Percentiles rank a stretch among this genome's conserved stretches.
Conservation (phyloP, 1,284 basidiomycete species). For the Coniophora puteana region DNA sequence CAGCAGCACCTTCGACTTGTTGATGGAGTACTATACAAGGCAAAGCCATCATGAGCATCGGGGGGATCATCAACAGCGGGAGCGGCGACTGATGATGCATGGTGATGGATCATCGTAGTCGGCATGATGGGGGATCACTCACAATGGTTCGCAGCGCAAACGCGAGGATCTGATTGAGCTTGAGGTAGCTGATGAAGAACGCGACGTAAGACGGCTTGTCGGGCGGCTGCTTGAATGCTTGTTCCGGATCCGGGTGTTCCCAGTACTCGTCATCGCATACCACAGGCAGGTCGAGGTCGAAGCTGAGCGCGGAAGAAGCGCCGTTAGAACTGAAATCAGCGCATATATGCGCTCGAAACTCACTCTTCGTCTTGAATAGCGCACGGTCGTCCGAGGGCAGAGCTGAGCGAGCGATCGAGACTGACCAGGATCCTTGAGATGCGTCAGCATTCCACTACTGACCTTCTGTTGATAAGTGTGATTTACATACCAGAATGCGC, state of each 20-base stretch:
- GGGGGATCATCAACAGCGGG: too few relatives aligned
- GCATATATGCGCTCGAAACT: slow-evolving; percentile 18
- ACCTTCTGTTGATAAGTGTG: too few relatives aligned
- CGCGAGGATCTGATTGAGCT: slow-evolving; percentile 63
- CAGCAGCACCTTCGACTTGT: slow-evolving; percentile 57
- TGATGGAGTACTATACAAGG: slow-evolving; percentile 61
- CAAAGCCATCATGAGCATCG: too few relatives aligned
- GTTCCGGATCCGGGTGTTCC: slow-evolving; percentile 51
- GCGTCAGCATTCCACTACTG: too few relatives aligned
- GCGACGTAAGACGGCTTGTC: slow-evolving; percentile 50
- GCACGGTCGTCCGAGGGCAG: slow-evolving; percentile 75
- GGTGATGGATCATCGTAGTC: slow-evolving; percentile 3
- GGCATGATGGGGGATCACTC: slow-evolving; percentile 21
- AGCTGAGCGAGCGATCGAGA: slow-evolving; percentile 63
- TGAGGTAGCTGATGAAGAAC: slow-evolving; percentile 56
- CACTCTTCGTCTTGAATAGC: slow-evolving; percentile 86
- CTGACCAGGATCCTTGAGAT: slow-evolving; percentile 66
- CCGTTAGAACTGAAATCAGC: not conserved
- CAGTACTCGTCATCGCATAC: slow-evolving; percentile 79
- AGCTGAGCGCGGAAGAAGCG: slow-evolving; percentile 40
- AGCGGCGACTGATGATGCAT: too few relatives aligned
- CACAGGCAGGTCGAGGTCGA: slow-evolving; percentile 70
- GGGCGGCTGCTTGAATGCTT: slow-evolving; percentile 54
- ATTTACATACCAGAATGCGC: slow-evolving; percentile 81
- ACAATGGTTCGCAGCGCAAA: slow-evolving; percentile 65